These are phyloP conservation scores for Magnolia changhungtana DNA, from an alignment of 164 flowering plant genomes.

Conservation along the genomic window DNA sequence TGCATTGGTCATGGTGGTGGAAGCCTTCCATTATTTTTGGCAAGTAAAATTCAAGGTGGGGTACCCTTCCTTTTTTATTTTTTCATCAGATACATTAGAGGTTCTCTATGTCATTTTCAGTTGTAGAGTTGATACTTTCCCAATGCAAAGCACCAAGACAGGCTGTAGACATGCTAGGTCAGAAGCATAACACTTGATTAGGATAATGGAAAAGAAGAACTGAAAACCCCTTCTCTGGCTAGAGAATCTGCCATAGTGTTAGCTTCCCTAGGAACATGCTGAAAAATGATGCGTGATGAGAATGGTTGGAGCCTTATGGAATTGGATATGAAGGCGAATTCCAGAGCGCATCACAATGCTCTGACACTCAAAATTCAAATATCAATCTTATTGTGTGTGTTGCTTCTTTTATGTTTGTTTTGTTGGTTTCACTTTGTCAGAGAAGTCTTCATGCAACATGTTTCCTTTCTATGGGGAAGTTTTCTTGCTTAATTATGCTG, in stretches of 20 bases:
- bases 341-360: too few species aligned
- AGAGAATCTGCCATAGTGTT: not conserved
- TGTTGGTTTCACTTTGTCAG: not conserved
- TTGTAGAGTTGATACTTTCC: not conserved
- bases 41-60: conserved; percentile 73
- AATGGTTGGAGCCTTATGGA: too few species aligned
- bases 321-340: too few species aligned
- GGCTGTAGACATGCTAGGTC: not conserved
- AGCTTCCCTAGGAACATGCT: too few species aligned
- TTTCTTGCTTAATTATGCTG: too few species aligned
- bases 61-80: not conserved
- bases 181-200: too few species aligned
- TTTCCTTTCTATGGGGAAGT: too few species aligned
- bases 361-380: too few species aligned
- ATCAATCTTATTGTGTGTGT: not conserved
- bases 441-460: too few species aligned
- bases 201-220: not conserved
- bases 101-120: not conserved
- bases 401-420: not conserved
- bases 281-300: too few species aligned
- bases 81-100: not conserved
- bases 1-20: conserved; percentile 99
- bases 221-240: not conserved
- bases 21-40: conserved; percentile 88
- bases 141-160: not conserved